A percentile compares a stretch with the other conserved stretches of the same genome.
phyloP scores from a whole-genome alignment of 2,329 filamentous ascomycete species.

The Tympanopsis confertula region DNA sequence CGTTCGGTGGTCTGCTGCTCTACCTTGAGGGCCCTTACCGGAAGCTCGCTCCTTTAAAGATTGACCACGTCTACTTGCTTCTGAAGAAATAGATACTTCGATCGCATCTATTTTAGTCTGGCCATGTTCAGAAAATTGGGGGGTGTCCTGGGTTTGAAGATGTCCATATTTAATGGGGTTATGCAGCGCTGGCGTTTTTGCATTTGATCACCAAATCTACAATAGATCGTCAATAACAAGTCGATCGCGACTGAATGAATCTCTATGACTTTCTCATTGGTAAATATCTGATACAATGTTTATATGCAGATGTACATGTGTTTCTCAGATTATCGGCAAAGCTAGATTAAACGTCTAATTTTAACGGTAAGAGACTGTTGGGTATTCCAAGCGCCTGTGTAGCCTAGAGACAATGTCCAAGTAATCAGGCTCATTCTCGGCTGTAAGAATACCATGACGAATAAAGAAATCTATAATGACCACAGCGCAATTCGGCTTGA shows the following conservation, averaged over 20 bases:
- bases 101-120: too few relatives aligned
- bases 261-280: too few relatives aligned
- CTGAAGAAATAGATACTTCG: constrained; percentile 85
- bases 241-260: too few relatives aligned
- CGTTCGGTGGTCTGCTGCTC: constrained; percentile 84
- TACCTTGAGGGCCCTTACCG: constrained; percentile 89
- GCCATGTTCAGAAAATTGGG: neutral
- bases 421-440: constrained; percentile 62
- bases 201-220: too few relatives aligned
- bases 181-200: neutral
- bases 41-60: constrained; percentile 81
- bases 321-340: too few relatives aligned
- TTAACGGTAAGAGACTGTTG: neutral
- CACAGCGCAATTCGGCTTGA: constrained; percentile 74
- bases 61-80: constrained; percentile 87
- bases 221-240: neutral
- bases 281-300: too few relatives aligned
- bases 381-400: constrained; percentile 16
- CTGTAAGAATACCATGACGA: constrained; percentile 61
- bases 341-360: neutral
- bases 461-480: constrained; percentile 76
- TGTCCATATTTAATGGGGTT: too few relatives aligned
- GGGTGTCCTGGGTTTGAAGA: neutral
- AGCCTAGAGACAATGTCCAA: constrained; percentile 48
- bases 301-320: neutral